These are phyloP conservation scores for Kwoniella sp. DNA, from an alignment of 768 basidiomycete species.

Conservation along the genomic window DNA sequence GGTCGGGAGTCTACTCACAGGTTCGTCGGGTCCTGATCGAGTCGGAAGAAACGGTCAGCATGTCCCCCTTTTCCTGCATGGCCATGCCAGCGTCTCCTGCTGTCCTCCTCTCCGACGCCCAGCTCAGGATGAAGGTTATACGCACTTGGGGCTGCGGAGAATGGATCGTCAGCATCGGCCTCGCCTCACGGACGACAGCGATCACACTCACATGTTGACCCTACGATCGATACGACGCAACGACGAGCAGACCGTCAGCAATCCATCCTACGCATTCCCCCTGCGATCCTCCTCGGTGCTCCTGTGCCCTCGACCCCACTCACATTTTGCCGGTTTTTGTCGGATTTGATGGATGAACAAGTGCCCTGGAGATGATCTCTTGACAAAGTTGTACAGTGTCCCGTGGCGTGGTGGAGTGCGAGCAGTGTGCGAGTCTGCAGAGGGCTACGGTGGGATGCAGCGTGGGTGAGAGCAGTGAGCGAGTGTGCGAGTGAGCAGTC, in stretches of 20 bases:
- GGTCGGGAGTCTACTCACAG: slow-evolving; percentile 60
- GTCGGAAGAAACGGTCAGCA: slow-evolving; percentile 13
- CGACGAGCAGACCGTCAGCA: slow-evolving; percentile 25
- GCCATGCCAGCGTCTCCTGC: neutral
- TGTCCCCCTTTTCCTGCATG: neutral
- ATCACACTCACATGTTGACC: slow-evolving; percentile 48
- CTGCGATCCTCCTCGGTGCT: neutral
- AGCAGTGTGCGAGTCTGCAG: too few species aligned
- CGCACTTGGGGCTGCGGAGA: slow-evolving; percentile 42
- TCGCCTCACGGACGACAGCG: neutral
- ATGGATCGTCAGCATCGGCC: slow-evolving; percentile 20
- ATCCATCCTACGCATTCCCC: neutral
- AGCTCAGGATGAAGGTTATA: neutral
- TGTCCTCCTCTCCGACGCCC: neutral
- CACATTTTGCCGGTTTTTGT: slow-evolving; percentile 27
- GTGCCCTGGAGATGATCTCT: too few species aligned
- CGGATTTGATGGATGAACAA: slow-evolving; percentile 25
- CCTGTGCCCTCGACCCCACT: slow-evolving; percentile 7
- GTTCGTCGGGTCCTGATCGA: slow-evolving; percentile 79
- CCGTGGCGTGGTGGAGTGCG: too few species aligned
- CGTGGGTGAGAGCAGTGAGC: slow-evolving; percentile 4
- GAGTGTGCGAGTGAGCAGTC: too few species aligned
- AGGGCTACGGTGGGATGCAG: too few species aligned
- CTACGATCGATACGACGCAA: slow-evolving; percentile 23
- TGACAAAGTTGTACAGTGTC: too few species aligned